Evolutionary conservation across 2,329 filamentous ascomycete species (phyloP), one percentile per base, ranked within the genome.

Genomic region (Pestalotiopsis sp.): DNA sequence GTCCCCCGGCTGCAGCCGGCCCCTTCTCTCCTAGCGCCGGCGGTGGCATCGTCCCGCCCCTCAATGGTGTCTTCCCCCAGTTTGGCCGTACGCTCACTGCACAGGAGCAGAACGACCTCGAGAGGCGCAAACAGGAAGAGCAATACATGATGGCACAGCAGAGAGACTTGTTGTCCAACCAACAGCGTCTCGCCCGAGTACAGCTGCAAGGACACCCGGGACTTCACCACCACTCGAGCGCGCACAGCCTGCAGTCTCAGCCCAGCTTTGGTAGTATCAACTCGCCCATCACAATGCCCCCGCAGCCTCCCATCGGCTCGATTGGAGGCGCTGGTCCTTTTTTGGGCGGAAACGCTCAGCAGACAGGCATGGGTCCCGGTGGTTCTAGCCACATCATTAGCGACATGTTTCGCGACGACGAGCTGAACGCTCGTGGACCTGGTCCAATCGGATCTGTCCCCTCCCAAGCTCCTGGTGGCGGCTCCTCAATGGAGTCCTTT

Each of bases 101-200:
- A 0, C 95, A 98, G 76, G 96, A 99, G 80, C 96, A 99, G 79
- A 99, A 99, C 81, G 97, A 97, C 52, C 85, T 99, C 1, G 96
- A 99, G 82, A 90, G 96, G 67, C 89, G 96, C 66, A 99, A 99
- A 84, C 96, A 99, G 79, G 96, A 99, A 81, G 97, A 99, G 77
- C 96, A 99, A 79, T 97, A 96, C 78, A 86, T 97, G 45, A 97
- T 98, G 90, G 96, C 97, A 61, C 92, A 96, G 57, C 96, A 99
- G 80, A 94, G 97, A 74, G 96, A 99, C 78, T 94, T 94, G 74
- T 88, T 98, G 67, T 92, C 94, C 71, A 93, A 94, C 72, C 94
- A 97, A 77, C 94, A 97, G 76, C 87, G 89, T 6, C 90, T 94
- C 69, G 86, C 90, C 65, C 91, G 95, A 78, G 91, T 93, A 78